Conservation (phyloP, 73 alveolate genomes). For the Tetrahymena malaccensis region DNA sequence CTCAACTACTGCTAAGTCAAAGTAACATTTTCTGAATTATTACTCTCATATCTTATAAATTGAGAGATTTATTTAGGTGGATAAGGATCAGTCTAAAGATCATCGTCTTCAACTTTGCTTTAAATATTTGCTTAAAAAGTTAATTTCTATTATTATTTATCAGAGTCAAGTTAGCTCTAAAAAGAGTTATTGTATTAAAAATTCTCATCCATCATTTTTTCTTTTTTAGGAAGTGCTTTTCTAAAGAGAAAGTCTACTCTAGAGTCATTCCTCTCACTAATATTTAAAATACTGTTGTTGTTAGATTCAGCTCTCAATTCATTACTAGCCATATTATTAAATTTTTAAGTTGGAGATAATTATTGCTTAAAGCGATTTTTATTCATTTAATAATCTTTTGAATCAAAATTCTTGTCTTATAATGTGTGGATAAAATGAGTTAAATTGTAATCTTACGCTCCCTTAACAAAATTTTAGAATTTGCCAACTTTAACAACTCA, state of each 20-base stretch:
- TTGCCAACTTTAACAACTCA: background rate
- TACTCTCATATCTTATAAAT: background rate
- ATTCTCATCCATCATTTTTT: background rate
- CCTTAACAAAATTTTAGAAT: no score
- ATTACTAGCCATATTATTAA: background rate
- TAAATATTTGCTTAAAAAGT: background rate
- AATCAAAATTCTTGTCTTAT: no score
- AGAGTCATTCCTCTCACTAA: background rate
- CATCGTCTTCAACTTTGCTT: background rate
- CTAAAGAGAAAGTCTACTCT: background rate
- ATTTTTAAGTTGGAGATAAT: background rate
- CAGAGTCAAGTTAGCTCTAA: background rate
- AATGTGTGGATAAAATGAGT: background rate
- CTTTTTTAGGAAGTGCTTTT: background rate
- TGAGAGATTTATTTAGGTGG: background rate
- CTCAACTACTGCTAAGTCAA: background rate
- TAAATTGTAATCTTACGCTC: background rate
- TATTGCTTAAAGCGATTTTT: background rate
- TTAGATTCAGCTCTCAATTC: background rate
- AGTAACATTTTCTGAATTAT: background rate
- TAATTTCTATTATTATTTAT: no score
- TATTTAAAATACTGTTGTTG: background rate
- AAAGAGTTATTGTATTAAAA: background rate
- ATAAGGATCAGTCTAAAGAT: background rate
- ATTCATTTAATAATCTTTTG: background rate